Conservation (phyloP, 176 grass and related monocot species). For the Lolium perenne region DNA sequence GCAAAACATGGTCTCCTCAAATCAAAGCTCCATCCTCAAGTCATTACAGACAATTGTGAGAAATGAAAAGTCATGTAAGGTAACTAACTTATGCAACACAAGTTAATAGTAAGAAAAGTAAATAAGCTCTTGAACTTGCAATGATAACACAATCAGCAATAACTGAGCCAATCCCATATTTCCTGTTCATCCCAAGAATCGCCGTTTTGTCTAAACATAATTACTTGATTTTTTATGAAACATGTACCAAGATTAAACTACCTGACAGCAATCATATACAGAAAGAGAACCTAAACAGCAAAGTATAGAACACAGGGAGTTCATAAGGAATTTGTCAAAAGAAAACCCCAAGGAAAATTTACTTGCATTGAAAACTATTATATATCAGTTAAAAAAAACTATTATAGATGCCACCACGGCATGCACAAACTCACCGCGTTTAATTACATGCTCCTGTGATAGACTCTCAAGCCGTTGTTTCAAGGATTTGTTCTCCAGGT, state of each 20-base stretch:
- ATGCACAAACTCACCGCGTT: conserved; percentile 62
- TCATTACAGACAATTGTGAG: neutral
- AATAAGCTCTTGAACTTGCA: neutral
- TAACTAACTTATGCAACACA: neutral
- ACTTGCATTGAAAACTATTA: neutral
- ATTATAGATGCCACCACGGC: neutral
- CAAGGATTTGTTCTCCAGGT: conserved; percentile 90
- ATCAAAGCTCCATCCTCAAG: neutral
- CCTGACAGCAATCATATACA: conserved; percentile 7
- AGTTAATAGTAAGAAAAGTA: neutral
- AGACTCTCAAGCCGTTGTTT: conserved; percentile 86
- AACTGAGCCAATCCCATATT: neutral
- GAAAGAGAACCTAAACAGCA: neutral
- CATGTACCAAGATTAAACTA: neutral
- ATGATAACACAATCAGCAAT: conserved; percentile 4
- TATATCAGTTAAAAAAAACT: neutral
- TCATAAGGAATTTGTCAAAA: neutral
- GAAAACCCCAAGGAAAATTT: neutral
- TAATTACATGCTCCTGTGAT: conserved; percentile 84
- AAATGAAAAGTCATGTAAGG: neutral
- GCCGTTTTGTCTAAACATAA: neutral
- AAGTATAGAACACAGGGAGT: neutral
- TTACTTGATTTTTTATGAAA: neutral
- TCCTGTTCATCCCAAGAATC: neutral
- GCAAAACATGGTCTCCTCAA: neutral